phyloP scores from a whole-genome alignment of 768 basidiomycete species.

The Amanita molliuscula region DNA sequence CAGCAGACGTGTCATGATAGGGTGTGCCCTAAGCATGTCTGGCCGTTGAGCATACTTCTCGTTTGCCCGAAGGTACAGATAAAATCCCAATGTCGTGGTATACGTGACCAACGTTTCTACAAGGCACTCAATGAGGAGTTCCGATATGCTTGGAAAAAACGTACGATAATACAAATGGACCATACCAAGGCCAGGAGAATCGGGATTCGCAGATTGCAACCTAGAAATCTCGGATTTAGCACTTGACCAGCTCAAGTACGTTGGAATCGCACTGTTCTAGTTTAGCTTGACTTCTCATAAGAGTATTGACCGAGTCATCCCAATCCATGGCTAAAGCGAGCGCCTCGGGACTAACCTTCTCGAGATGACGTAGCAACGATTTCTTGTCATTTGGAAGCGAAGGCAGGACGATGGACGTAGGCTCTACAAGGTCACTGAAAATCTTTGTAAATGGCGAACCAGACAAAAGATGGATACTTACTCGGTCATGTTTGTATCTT shows the following conservation, averaged over 20 bases:
- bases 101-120: conserved; percentile 81
- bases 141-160: conserved; percentile 18
- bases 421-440: conserved; percentile 29
- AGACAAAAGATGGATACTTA: conserved; percentile 13
- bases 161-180: conserved; percentile 82
- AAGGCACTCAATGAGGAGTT: not conserved
- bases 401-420: conserved; percentile 21
- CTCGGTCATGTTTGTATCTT: conserved; percentile 20
- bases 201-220: conserved; percentile 33
- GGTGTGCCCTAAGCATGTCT: conserved; percentile 54
- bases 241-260: not conserved
- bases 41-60: conserved; percentile 53
- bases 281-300: conserved; percentile 42
- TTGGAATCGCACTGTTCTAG: conserved; percentile 37
- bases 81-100: conserved; percentile 84
- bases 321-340: conserved; percentile 78
- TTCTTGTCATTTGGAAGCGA: conserved; percentile 46
- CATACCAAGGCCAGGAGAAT: conserved; percentile 57
- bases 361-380: conserved; percentile 52
- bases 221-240: conserved; percentile 22
- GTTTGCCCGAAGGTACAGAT: conserved; percentile 74
- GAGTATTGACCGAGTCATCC: conserved; percentile 53
- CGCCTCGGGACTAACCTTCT: conserved; percentile 68
- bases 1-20: conserved; percentile 68
- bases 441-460: not conserved